Conservation (phyloP, 768 basidiomycete species). For the Sistotremastrum niveocremeum region DNA sequence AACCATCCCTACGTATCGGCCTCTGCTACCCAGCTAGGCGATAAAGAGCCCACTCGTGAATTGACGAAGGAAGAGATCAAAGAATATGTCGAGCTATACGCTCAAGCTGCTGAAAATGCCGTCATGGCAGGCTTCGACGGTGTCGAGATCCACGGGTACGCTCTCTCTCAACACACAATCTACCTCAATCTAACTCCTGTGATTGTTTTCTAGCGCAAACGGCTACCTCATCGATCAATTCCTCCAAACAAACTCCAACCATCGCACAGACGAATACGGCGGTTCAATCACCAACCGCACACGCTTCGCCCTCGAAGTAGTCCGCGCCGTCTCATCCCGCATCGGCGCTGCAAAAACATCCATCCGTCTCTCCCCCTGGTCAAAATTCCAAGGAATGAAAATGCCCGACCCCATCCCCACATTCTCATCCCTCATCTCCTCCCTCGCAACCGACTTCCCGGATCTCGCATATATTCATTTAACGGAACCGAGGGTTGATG, state of each 20-base stretch:
- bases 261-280: slow-evolving; percentile 52
- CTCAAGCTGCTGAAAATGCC: slow-evolving; percentile 40
- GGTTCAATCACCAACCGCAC: slow-evolving; percentile 49
- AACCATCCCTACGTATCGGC: slow-evolving; percentile 13
- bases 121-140: slow-evolving; percentile 60
- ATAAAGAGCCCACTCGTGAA: slow-evolving; percentile 20
- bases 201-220: slow-evolving; percentile 21
- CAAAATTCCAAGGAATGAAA: slow-evolving; percentile 20
- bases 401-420: slow-evolving; percentile 41
- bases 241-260: slow-evolving; percentile 40
- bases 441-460: slow-evolving; percentile 28
- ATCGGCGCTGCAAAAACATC: slow-evolving; percentile 42
- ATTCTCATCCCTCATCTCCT: slow-evolving; percentile 37
- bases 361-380: slow-evolving; percentile 48
- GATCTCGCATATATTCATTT: slow-evolving; percentile 40
- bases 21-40: slow-evolving; percentile 17
- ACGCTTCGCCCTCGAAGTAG: slow-evolving; percentile 41
- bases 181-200: too few relatives aligned
- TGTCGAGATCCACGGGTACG: slow-evolving; percentile 25
- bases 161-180: too few relatives aligned
- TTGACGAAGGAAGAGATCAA: slow-evolving; percentile 35
- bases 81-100: slow-evolving; percentile 37
- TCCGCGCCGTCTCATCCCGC: slow-evolving; percentile 34
- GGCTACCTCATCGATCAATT: slow-evolving; percentile 47
- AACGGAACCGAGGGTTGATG: slow-evolving; percentile 25